These are phyloP conservation scores for Fusarium aywerte DNA, from an alignment of 2,329 filamentous ascomycete genomes.

Conservation along the genomic window DNA sequence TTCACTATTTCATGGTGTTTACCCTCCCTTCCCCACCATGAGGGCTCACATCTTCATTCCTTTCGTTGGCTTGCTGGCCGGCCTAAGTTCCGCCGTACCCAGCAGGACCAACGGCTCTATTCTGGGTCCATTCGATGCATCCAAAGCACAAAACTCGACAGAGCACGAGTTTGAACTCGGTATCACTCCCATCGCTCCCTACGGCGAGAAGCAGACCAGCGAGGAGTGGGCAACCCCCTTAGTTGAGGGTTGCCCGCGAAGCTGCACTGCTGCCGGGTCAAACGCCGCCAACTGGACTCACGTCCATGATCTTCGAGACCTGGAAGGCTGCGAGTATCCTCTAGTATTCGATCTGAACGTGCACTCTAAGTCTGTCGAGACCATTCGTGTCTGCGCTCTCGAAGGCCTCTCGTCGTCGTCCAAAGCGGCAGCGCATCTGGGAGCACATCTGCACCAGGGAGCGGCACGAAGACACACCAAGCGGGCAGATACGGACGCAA, in stretches of 20 bases:
- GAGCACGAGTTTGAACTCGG: neutral
- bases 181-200: neutral
- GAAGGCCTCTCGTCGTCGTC: neutral
- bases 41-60: neutral
- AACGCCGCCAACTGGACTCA: neutral
- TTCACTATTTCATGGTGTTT: neutral
- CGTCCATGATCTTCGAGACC: neutral
- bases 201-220: neutral
- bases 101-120: neutral
- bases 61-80: neutral
- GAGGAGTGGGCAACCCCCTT: constrained; percentile 4
- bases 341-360: neutral
- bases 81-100: neutral
- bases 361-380: neutral
- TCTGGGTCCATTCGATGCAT: neutral
- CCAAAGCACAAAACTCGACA: neutral
- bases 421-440: neutral
- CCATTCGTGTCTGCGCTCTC: constrained; percentile 4
- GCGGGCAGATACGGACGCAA: neutral
- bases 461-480: neutral
- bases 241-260: neutral
- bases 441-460: no score
- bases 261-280: neutral
- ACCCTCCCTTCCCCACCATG: neutral
- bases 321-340: neutral